Percentiles rank a stretch among this genome's conserved stretches.
These are phyloP conservation scores for Pseudocercospora musae DNA, from an alignment of 2,329 filamentous ascomycete genomes.

Conservation along the genomic window DNA sequence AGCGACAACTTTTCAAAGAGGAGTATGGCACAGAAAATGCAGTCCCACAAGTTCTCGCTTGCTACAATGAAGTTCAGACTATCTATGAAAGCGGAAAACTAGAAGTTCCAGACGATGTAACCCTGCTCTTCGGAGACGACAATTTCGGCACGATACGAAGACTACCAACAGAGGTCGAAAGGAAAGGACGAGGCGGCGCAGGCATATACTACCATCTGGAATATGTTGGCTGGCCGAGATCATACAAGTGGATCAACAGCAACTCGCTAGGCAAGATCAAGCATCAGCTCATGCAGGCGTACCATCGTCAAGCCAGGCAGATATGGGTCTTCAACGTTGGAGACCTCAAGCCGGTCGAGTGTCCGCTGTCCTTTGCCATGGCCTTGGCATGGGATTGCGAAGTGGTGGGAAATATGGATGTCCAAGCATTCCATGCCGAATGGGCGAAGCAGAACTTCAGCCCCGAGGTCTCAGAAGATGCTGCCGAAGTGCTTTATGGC, in stretches of 20 bases:
- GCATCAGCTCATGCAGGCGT: slow-evolving; percentile 63
- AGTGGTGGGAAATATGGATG: not conserved
- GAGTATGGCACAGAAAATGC: not conserved
- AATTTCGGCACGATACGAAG: slow-evolving; percentile 61
- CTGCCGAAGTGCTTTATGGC: slow-evolving; percentile 52
- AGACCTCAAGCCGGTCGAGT: slow-evolving; percentile 62
- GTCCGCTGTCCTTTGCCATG: not conserved
- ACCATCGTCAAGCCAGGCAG: slow-evolving; percentile 55
- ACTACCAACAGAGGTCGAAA: slow-evolving; percentile 60
- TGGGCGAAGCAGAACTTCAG: slow-evolving; percentile 61
- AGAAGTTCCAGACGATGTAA: slow-evolving; percentile 62
- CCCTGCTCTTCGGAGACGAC: slow-evolving; percentile 66
- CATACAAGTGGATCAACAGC: slow-evolving; percentile 58
- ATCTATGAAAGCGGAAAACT: slow-evolving; percentile 63
- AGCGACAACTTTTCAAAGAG: not conserved
- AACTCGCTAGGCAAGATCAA: slow-evolving; percentile 61
- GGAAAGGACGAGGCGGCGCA: slow-evolving; percentile 57
- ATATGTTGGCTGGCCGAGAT: slow-evolving; percentile 59
- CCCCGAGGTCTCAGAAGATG: slow-evolving; percentile 44
- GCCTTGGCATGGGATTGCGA: slow-evolving; percentile 31
- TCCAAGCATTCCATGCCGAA: slow-evolving; percentile 5
- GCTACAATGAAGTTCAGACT: slow-evolving; percentile 68
- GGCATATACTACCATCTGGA: slow-evolving; percentile 63
- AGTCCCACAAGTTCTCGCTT: not conserved
- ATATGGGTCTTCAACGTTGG: slow-evolving; percentile 68